Evolutionary conservation across 192 early-diverging fungal genomes (phyloP).

Genomic region (Obelidium mucronatum): DNA sequence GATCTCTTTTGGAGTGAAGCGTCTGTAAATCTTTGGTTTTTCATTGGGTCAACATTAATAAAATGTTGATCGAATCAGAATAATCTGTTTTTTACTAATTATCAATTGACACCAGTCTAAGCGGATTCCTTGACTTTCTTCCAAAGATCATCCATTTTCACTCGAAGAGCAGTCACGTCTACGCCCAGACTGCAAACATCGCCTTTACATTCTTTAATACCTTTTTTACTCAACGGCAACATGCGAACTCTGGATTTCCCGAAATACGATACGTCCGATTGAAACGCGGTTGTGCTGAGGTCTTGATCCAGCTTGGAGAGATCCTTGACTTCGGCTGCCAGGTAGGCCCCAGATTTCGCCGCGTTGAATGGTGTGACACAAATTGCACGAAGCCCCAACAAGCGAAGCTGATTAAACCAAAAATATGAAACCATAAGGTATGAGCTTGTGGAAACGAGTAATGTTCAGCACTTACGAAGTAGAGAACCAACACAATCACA

Average conservation of each 20-base stretch:
- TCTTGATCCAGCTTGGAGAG: not conserved
- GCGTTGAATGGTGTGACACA: slow-evolving; percentile 43
- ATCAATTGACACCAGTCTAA: too few relatives aligned
- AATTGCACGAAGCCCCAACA: slow-evolving; percentile 45
- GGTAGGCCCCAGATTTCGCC: not conserved
- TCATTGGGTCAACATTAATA: too few relatives aligned
- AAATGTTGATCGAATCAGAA: too few relatives aligned
- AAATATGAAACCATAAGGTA: not conserved
- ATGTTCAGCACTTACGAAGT: slow-evolving; percentile 23
- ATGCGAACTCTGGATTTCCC: slow-evolving; percentile 5
- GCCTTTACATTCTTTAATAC: not conserved
- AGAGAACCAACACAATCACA: slow-evolving; percentile 17
- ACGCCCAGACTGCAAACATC: slow-evolving; percentile 3
- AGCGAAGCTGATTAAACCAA: slow-evolving; percentile 47
- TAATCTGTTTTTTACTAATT: too few relatives aligned
- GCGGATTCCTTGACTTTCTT: not conserved
- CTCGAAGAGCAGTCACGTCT: not conserved
- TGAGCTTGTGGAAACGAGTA: not conserved
- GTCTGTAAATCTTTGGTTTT: too few relatives aligned
- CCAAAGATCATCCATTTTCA: slow-evolving; percentile 17
- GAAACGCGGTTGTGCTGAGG: slow-evolving; percentile 29
- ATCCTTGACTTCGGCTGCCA: not conserved
- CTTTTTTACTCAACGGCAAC: not conserved
- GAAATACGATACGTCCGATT: slow-evolving; percentile 33
- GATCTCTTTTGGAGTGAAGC: too few relatives aligned